These are phyloP conservation scores for Stachybotrys elegans DNA, from an alignment of 2,329 filamentous ascomycete genomes.

Conservation along the genomic window DNA sequence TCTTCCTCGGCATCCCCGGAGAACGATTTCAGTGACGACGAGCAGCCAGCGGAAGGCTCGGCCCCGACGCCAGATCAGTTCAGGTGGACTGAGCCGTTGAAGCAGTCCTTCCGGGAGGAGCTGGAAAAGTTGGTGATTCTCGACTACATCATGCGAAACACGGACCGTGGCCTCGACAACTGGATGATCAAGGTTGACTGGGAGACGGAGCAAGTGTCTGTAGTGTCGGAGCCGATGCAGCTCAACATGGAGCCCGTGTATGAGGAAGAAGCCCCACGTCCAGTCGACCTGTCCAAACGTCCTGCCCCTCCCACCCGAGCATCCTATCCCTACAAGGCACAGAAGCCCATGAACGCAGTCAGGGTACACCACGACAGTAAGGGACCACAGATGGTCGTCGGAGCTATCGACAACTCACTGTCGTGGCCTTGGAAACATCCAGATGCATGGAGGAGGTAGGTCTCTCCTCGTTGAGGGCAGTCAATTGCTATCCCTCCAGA, in stretches of 20 bases:
- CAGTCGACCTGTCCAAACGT: slow-evolving; percentile 48
- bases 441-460: slow-evolving; percentile 69
- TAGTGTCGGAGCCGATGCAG: slow-evolving; percentile 73
- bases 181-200: slow-evolving; percentile 99
- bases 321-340: slow-evolving; percentile 66
- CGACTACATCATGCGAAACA: slow-evolving; percentile 99
- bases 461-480: too few species aligned
- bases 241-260: slow-evolving; percentile 55
- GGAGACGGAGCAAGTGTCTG: slow-evolving; percentile 74
- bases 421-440: slow-evolving; percentile 99
- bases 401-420: slow-evolving; percentile 94
- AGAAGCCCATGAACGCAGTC: slow-evolving; percentile 81
- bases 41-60: slow-evolving; percentile 41
- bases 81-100: slow-evolving; percentile 81
- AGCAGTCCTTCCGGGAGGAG: slow-evolving; percentile 90
- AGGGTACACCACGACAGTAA: slow-evolving; percentile 38
- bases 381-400: slow-evolving; percentile 65
- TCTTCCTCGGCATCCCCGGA: slow-evolving; percentile 42
- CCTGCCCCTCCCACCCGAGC: slow-evolving; percentile 34
- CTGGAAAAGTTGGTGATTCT: slow-evolving; percentile 95
- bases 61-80: slow-evolving; percentile 55
- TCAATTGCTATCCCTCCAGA: too few species aligned
- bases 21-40: slow-evolving; percentile 61
- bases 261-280: slow-evolving; percentile 49
- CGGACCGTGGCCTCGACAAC: slow-evolving; percentile 91